These are phyloP conservation scores for Moesziomyces antarcticus DNA, from an alignment of 1,284 basidiomycete genomes.

Conservation along the genomic window DNA sequence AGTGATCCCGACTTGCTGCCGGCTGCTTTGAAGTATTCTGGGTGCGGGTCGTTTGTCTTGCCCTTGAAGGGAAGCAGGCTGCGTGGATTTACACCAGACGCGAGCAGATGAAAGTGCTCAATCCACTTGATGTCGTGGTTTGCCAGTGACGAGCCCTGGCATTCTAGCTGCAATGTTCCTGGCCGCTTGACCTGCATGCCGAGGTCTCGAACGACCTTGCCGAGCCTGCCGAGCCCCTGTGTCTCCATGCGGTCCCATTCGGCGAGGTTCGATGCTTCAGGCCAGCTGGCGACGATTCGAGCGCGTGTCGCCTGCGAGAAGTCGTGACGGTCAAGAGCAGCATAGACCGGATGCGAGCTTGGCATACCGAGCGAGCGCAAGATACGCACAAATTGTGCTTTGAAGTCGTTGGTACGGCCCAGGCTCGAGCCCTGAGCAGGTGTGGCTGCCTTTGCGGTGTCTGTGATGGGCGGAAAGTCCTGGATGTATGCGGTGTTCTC, in stretches of 20 bases:
- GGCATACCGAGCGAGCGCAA: slow-evolving; percentile 54
- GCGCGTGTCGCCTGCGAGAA: slow-evolving; percentile 32
- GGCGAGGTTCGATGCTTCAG: slow-evolving; percentile 22
- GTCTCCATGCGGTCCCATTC: slow-evolving; percentile 59
- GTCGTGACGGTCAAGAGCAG: slow-evolving; percentile 31
- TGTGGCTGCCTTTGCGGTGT: background rate
- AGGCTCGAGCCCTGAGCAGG: background rate
- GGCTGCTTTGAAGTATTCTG: slow-evolving; percentile 16
- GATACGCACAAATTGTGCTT: slow-evolving; percentile 39
- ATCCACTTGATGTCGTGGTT: slow-evolving; percentile 60
- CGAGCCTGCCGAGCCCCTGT: slow-evolving; percentile 56
- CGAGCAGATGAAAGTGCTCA: slow-evolving; percentile 61
- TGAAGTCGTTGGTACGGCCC: slow-evolving; percentile 28
- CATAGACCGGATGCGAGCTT: slow-evolving; percentile 30
- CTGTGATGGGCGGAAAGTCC: slow-evolving; percentile 50
- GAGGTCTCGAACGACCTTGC: slow-evolving; percentile 43
- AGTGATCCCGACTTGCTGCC: slow-evolving; percentile 3
- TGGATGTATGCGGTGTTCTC: slow-evolving; percentile 64
- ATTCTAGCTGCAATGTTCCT: slow-evolving; percentile 35
- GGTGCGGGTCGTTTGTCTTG: slow-evolving; percentile 24
- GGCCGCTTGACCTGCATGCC: slow-evolving; percentile 8
- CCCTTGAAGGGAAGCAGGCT: slow-evolving; percentile 43
- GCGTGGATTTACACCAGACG: slow-evolving; percentile 41
- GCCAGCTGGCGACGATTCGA: slow-evolving; percentile 55
- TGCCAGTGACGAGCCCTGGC: slow-evolving; percentile 62